Conservation (phyloP, 2,329 filamentous ascomycete genomes). For the Metarhizium robertsii region DNA sequence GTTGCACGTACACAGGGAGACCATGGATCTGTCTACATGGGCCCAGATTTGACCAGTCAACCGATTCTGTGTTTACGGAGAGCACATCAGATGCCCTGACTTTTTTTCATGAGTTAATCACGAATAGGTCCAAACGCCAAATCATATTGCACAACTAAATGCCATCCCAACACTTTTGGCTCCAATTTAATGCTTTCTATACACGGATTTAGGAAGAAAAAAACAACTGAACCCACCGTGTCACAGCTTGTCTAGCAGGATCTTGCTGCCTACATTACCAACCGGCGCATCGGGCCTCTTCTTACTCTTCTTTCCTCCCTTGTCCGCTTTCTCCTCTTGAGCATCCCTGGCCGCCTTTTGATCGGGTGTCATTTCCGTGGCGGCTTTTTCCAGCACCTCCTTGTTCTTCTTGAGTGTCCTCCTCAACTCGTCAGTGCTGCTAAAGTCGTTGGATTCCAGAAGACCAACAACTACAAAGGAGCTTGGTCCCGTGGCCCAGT, state of each 20-base stretch:
- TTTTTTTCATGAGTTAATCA: not conserved
- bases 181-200: not conserved
- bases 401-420: constrained; percentile 64
- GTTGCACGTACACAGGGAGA: too few species aligned
- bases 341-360: constrained; percentile 43
- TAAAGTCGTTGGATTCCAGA: constrained; percentile 65
- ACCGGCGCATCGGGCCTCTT: constrained; percentile 35
- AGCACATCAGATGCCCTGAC: not conserved
- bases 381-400: constrained; percentile 60
- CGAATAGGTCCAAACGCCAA: constrained; percentile 3
- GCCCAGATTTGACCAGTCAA: too few species aligned
- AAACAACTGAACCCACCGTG: not conserved
- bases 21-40: too few species aligned
- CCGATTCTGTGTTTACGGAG: too few species aligned
- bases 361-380: constrained; percentile 46
- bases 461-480: constrained; percentile 80
- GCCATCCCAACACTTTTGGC: not conserved
- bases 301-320: constrained; percentile 31
- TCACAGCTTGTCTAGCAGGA: constrained; percentile 50
- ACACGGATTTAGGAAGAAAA: not conserved
- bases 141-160: constrained; percentile 2
- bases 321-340: constrained; percentile 34
- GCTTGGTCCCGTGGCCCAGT: constrained; percentile 80
- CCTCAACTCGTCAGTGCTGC: constrained; percentile 54
- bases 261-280: constrained; percentile 53